Evolutionary conservation across 495 filamentous ascomycete species (phyloP), one percentile per base, ranked within the genome.

Genomic region (Oleoguttula mirabilis): DNA sequence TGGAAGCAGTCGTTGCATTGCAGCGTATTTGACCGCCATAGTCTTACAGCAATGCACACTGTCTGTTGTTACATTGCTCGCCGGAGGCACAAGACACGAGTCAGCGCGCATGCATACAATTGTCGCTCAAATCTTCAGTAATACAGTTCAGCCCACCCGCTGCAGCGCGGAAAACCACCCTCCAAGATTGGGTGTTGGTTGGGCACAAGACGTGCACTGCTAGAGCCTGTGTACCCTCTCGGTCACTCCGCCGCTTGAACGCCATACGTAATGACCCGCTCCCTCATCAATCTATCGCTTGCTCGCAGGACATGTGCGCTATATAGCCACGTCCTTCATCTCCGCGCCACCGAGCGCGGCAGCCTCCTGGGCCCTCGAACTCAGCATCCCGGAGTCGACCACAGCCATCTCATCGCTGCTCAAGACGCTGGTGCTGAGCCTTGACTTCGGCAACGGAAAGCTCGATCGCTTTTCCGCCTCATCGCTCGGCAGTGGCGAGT

Each of bases 391-490:
- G n/a, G 25, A 32, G 19, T 42, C 27, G n/a, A 21, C 45, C 3
- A 36, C 45, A 5, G 27, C 17, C 30, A 17, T 30, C 38, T 48
- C 37, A 14, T 37, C 39, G 15, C 40, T 39, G 27, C 37, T 51
- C 14, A 47, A 23, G 15, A 42, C 36, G 24, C 21, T 38, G 17
- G 22, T 36, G 28, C 41, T 41, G 3, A 51, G 27, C 42, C 33
- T 36, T 10, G 36, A 42, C 37, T 47, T 51, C 8, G 48, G 48
- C 21, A 43, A 17, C 16, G 41, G 41, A 14, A 51, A 47, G 27
- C 48, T 51, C 22, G 11, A 21, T 12, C 45, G 38, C 42, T 43
- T 47, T 4, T 44, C 39, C 25, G 33, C 37, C 16, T 28, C 43
- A 10, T 36, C 36, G 21, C 38, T 32, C 14, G 37, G 36, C 10